A percentile compares a stretch with the other conserved stretches of the same genome.
phyloP scores from a whole-genome alignment of 1,139 yeast genomes.

The Magnusiomyces suaveolens region DNA sequence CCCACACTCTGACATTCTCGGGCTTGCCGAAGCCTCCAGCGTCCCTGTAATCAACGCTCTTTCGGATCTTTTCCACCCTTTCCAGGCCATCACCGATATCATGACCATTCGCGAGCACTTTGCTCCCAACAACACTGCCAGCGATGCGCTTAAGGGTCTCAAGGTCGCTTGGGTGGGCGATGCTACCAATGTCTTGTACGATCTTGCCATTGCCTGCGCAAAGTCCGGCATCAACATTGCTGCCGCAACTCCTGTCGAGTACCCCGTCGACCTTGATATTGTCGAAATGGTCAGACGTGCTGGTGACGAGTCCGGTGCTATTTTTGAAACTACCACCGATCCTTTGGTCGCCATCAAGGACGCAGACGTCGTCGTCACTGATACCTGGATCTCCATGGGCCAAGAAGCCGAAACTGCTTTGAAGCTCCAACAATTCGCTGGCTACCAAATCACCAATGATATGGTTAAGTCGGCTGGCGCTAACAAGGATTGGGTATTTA shows the following conservation, averaged over 20 bases:
- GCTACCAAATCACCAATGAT: conserved; percentile 70
- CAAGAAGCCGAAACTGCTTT: conserved; percentile 69
- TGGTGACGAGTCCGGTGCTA: conserved; percentile 44
- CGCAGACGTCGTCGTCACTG: conserved; percentile 87
- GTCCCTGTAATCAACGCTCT: conserved; percentile 91
- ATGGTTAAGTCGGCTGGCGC: conserved; percentile 43
- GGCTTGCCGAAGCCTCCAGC: conserved; percentile 51
- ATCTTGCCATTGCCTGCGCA: conserved; percentile 81
- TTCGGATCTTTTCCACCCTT: conserved; percentile 87
- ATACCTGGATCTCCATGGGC: conserved; percentile 97
- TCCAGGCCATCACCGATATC: conserved; percentile 89
- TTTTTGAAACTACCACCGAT: conserved; percentile 57
- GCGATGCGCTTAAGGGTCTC: conserved; percentile 42
- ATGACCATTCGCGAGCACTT: conserved; percentile 77
- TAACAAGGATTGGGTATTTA: conserved; percentile 16
- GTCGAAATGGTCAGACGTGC: conserved; percentile 45
- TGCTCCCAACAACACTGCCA: conserved; percentile 26
- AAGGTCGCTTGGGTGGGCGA: conserved; percentile 96
- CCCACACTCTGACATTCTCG: conserved; percentile 69
- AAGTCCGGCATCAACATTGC: conserved; percentile 77
- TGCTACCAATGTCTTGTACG: conserved; percentile 90
- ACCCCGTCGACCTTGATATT: conserved; percentile 54
- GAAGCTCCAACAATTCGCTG: conserved; percentile 70
- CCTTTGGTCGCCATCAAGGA: conserved; percentile 60
- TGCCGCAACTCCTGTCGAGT: conserved; percentile 71